A percentile compares a stretch with the other conserved stretches of the same genome.
Conservation (phyloP, 352 stramenopile species). For the Albugo candida region DNA sequence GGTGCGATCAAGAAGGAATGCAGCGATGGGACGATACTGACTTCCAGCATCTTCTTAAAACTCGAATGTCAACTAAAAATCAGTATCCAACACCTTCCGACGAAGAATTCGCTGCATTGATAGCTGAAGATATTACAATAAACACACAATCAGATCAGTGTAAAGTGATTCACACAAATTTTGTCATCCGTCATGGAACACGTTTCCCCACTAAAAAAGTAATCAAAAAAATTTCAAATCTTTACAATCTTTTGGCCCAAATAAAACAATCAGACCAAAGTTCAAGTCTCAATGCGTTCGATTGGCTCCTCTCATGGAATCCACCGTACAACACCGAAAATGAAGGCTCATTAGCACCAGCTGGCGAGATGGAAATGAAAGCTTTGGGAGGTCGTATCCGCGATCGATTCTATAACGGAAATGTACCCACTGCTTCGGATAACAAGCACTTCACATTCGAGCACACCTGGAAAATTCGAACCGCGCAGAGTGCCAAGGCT, state of each 20-base stretch:
- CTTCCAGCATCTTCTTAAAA: constrained; percentile 13
- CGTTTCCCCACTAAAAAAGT: constrained; percentile 64
- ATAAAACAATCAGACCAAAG: neutral
- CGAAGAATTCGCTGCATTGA: neutral
- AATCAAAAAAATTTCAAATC: constrained; percentile 29
- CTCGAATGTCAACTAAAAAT: constrained; percentile 69
- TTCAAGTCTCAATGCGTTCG: neutral
- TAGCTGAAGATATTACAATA: constrained; percentile 1
- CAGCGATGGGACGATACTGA: too few species aligned
- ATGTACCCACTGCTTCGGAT: neutral
- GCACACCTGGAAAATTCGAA: constrained; percentile 67
- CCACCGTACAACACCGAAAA: constrained; percentile 25
- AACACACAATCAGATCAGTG: constrained; percentile 11
- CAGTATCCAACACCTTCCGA: constrained; percentile 18
- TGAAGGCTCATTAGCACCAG: constrained; percentile 28
- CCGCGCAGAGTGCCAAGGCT: constrained; percentile 47
- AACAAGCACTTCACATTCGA: constrained; percentile 28
- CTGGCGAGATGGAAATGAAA: constrained; percentile 38
- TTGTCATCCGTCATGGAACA: constrained; percentile 56
- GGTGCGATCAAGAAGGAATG: too few species aligned
- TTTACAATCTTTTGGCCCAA: constrained; percentile 16
- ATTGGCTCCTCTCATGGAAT: constrained; percentile 25
- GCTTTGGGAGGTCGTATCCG: constrained; percentile 32
- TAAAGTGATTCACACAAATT: constrained; percentile 45
- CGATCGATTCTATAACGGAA: constrained; percentile 15